These are phyloP conservation scores for Termitomyces bulborhizus DNA, from an alignment of 768 basidiomycete species.

Conservation along the genomic window DNA sequence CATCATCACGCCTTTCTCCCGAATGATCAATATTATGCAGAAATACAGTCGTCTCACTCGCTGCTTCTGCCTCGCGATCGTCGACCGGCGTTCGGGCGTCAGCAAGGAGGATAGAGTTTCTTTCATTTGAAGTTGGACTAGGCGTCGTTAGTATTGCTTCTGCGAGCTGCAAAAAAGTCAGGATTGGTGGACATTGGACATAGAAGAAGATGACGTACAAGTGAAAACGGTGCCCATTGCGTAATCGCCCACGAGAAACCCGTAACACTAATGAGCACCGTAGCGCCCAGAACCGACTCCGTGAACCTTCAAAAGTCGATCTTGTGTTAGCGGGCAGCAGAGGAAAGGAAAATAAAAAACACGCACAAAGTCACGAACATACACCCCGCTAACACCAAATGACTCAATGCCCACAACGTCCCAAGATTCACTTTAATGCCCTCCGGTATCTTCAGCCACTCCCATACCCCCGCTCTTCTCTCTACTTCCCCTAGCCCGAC, in stretches of 20 bases:
- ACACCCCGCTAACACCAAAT: constrained; percentile 64
- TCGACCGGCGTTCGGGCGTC: constrained; percentile 36
- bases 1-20: background rate
- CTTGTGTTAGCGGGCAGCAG: background rate
- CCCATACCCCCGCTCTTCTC: background rate
- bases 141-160: constrained; percentile 78
- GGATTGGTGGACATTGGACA: background rate
- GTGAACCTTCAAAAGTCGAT: constrained; percentile 47
- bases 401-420: constrained; percentile 73
- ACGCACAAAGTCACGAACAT: constrained; percentile 85
- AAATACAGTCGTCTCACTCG: constrained; percentile 18
- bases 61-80: constrained; percentile 25
- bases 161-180: constrained; percentile 47
- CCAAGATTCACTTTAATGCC: constrained; percentile 54
- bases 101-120: constrained; percentile 33
- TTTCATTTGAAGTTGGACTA: constrained; percentile 25
- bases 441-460: constrained; percentile 28
- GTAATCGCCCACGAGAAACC: constrained; percentile 93
- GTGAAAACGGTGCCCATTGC: constrained; percentile 89
- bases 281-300: constrained; percentile 62
- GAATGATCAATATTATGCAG: constrained; percentile 1
- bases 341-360: background rate
- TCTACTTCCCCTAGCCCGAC: background rate
- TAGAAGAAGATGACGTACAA: constrained; percentile 43
- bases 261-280: constrained; percentile 65